Conservation (phyloP, 2,329 filamentous ascomycete species). For the Venturia carpophila region DNA sequence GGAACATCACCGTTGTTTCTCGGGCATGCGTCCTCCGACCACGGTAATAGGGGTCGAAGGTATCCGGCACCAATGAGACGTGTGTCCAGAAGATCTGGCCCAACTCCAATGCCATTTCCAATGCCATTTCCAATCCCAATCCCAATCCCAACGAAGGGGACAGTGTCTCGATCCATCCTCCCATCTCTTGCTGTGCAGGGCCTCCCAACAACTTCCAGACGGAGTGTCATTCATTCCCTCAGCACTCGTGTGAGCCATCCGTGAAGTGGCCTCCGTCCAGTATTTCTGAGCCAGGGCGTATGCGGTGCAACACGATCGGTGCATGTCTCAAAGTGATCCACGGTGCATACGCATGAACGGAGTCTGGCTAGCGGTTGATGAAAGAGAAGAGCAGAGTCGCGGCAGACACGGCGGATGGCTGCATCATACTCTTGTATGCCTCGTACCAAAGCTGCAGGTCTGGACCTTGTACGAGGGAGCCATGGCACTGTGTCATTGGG, state of each 20-base stretch:
- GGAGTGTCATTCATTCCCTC: background rate
- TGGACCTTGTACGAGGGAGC: background rate
- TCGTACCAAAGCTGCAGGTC: conserved; percentile 3
- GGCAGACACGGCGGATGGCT: conserved; percentile 3
- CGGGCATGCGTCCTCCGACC: background rate
- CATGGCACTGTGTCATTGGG: background rate
- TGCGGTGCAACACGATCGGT: background rate
- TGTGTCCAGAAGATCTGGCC: background rate
- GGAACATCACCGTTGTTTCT: background rate
- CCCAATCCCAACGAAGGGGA: background rate
- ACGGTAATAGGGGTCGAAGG: background rate
- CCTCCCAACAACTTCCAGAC: background rate
- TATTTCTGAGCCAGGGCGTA: background rate
- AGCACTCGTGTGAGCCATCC: background rate
- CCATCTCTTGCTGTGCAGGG: background rate
- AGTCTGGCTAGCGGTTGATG: background rate
- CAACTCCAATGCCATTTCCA: background rate
- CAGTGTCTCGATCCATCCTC: background rate
- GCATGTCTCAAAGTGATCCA: conserved; percentile 4
- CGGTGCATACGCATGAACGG: conserved; percentile 1
- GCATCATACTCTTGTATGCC: background rate
- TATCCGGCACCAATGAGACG: background rate
- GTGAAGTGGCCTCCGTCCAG: background rate
- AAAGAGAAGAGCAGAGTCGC: background rate
- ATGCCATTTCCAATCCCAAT: too few species aligned